phyloP scores from a whole-genome alignment of 768 basidiomycete species.

The Lenzites betulinus region DNA sequence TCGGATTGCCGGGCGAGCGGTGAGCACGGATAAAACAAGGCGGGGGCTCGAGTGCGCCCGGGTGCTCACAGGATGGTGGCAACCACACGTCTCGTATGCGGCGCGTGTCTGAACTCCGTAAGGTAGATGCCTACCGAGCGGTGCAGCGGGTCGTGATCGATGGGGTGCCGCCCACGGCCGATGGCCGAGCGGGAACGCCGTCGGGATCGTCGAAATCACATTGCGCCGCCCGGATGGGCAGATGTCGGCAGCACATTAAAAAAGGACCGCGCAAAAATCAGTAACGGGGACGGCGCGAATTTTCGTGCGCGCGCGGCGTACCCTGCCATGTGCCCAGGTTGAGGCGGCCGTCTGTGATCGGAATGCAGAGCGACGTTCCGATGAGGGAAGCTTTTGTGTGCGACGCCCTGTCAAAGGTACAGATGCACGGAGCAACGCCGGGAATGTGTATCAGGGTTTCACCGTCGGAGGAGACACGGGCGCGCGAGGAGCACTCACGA shows the following conservation, averaged over 20 bases:
- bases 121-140: constrained; percentile 70
- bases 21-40: background rate
- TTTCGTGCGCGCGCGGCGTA: constrained; percentile 26
- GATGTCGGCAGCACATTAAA: background rate
- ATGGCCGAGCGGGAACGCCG: too few species aligned
- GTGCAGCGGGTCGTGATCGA: background rate
- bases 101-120: constrained; percentile 74
- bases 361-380: constrained; percentile 80
- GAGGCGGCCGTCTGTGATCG: constrained; percentile 76
- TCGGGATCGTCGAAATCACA: background rate
- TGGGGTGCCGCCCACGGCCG: too few species aligned
- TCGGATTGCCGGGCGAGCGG: background rate
- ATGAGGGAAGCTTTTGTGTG: constrained; percentile 90
- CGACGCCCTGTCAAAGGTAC: constrained; percentile 61
- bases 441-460: background rate
- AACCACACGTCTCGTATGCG: constrained; percentile 70
- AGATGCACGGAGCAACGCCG: background rate
- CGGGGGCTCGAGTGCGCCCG: background rate
- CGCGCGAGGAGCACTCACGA: constrained; percentile 51
- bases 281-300: background rate
- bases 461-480: too few species aligned
- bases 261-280: background rate
- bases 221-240: background rate
- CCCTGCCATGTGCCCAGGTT: constrained; percentile 96
- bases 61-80: constrained; percentile 74